Conservation (phyloP, 1,139 yeast genomes). For the Candida sanyaensis region DNA sequence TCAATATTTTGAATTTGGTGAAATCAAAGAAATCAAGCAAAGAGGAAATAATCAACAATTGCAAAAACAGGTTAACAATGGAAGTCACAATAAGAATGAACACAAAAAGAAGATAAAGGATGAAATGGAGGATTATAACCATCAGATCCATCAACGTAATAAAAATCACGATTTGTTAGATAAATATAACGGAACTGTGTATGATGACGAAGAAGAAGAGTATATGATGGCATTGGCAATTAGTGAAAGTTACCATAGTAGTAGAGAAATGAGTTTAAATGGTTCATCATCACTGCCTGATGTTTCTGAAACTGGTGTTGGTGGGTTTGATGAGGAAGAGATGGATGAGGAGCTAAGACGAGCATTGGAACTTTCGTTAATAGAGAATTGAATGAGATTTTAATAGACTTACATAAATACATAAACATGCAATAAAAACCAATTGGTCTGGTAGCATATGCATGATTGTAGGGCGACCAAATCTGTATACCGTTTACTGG, state of each 20-base stretch:
- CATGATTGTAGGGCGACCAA: too few relatives aligned
- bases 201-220: conserved; percentile 47
- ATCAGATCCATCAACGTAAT: conserved; percentile 19
- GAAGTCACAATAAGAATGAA: conserved; percentile 12
- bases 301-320: conserved; percentile 1
- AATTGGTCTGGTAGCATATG: too few relatives aligned
- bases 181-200: conserved; percentile 45
- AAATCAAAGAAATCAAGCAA: conserved; percentile 6
- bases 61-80: conserved; percentile 10
- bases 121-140: conserved; percentile 40
- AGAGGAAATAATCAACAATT: conserved; percentile 6
- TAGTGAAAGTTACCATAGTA: conserved; percentile 37
- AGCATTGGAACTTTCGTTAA: conserved; percentile 34
- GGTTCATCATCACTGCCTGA: neutral
- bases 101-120: conserved; percentile 29
- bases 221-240: conserved; percentile 55
- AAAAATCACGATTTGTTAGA: conserved; percentile 31
- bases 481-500: too few relatives aligned
- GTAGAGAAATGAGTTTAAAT: conserved; percentile 9
- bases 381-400: conserved; percentile 12
- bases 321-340: conserved; percentile 10
- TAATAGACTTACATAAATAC: neutral
- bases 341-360: conserved; percentile 18
- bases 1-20: conserved; percentile 67
- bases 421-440: too few relatives aligned